A percentile compares a stretch with the other conserved stretches of the same genome.
Conservation (phyloP, 2,329 filamentous ascomycete species). For the Chalaropsis ovoidea region DNA sequence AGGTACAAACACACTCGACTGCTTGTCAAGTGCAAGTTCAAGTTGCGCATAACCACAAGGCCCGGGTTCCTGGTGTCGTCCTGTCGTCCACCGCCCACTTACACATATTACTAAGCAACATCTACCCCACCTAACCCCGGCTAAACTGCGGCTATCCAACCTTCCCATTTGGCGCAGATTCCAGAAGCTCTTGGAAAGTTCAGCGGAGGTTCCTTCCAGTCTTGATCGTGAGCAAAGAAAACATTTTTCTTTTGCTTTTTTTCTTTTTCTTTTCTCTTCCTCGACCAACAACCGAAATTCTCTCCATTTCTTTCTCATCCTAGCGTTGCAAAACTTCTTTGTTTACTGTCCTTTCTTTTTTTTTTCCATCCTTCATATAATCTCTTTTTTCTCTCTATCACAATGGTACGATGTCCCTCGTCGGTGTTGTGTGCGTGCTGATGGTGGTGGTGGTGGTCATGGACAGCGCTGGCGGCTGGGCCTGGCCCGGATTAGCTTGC, state of each 20-base stretch:
- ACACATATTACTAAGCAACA: too few species aligned
- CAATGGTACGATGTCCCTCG: slow-evolving; percentile 20
- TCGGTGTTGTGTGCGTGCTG: too few species aligned
- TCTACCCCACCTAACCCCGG: not conserved
- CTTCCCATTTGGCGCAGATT: slow-evolving; percentile 26
- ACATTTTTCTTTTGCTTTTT: slow-evolving; percentile 14
- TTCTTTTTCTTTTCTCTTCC: slow-evolving; percentile 13
- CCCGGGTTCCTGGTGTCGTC: too few species aligned
- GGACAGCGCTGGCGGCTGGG: too few species aligned
- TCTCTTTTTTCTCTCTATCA: slow-evolving; percentile 7
- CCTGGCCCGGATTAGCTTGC: too few species aligned
- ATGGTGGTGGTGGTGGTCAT: too few species aligned
- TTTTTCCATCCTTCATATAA: not conserved
- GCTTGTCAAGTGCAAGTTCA: too few species aligned
- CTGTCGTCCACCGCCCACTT: too few species aligned
- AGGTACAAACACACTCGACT: too few species aligned
- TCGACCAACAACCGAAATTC: not conserved
- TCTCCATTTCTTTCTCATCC: slow-evolving; percentile 18
- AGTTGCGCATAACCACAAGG: too few species aligned
- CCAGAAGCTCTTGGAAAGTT: slow-evolving; percentile 28
- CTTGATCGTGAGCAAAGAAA: slow-evolving; percentile 2
- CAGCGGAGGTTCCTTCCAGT: slow-evolving; percentile 2
- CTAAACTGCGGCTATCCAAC: not conserved
- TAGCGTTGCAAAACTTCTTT: slow-evolving; percentile 8
- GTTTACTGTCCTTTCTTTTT: not conserved